Conservation (phyloP, 495 filamentous ascomycete species). For the Parachaetomium inaequale region DNA sequence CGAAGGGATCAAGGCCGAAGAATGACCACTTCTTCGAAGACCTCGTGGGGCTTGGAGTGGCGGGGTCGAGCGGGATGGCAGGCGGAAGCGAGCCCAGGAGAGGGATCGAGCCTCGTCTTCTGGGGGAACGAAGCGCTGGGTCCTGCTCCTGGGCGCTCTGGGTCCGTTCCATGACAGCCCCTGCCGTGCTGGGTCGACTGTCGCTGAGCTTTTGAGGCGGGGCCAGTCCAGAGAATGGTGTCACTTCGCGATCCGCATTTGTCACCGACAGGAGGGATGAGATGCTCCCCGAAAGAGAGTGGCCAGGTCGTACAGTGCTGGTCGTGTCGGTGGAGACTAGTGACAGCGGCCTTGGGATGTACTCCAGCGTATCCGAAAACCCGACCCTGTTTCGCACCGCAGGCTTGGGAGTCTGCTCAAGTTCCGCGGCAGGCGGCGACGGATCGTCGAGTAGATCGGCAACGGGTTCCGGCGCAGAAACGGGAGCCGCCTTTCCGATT, state of each 20-base stretch:
- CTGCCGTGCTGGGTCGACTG: slow-evolving; percentile 51
- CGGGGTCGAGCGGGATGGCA: slow-evolving; percentile 25
- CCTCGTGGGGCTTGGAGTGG: slow-evolving; percentile 45
- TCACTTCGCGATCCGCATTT: slow-evolving; percentile 40
- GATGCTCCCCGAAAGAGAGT: slow-evolving; percentile 61
- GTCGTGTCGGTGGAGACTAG: slow-evolving; percentile 71
- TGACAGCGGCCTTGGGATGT: slow-evolving; percentile 68
- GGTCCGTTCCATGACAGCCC: slow-evolving; percentile 48
- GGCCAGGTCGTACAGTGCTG: slow-evolving; percentile 58
- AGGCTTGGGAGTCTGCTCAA: slow-evolving; percentile 38
- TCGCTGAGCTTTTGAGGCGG: slow-evolving; percentile 32
- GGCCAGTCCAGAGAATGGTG: slow-evolving; percentile 26
- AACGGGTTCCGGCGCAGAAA: slow-evolving; percentile 3
- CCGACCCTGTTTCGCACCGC: slow-evolving; percentile 51
- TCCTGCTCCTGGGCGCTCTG: slow-evolving; percentile 36
- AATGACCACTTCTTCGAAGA: slow-evolving; percentile 52
- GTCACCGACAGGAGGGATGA: slow-evolving; percentile 56
- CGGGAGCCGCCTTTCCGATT: slow-evolving; percentile 7
- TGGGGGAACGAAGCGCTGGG: slow-evolving; percentile 32
- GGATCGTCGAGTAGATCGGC: not conserved
- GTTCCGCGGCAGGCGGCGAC: slow-evolving; percentile 13
- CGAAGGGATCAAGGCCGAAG: slow-evolving; percentile 49
- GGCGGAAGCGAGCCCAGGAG: slow-evolving; percentile 39
- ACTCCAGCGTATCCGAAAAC: slow-evolving; percentile 60
- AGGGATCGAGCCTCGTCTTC: slow-evolving; percentile 50